Evolutionary conservation across 1,284 basidiomycete genomes (phyloP).

Genomic region (Thecaphora thlaspeos): DNA sequence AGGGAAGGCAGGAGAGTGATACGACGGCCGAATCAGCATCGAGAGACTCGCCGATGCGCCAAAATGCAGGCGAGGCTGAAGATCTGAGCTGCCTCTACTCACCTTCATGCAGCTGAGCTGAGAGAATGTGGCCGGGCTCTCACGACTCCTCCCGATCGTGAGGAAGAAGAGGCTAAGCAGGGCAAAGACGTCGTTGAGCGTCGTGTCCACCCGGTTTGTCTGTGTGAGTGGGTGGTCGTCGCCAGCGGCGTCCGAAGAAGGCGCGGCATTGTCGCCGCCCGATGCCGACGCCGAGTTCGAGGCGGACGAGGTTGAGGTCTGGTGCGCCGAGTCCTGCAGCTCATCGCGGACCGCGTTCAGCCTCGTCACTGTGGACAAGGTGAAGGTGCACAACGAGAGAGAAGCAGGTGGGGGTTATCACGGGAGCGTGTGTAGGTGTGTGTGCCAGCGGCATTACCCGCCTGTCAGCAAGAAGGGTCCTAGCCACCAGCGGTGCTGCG

Average conservation of each 20-base stretch:
- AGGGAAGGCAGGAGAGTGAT: background rate
- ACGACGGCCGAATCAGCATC: background rate
- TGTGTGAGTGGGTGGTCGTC: conserved; percentile 34
- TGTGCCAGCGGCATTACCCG: no score
- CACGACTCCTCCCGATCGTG: conserved; percentile 54
- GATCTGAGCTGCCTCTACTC: no score
- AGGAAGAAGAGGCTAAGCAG: conserved; percentile 57
- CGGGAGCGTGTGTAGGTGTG: no score
- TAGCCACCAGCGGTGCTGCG: no score
- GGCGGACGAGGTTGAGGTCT: conserved; percentile 14
- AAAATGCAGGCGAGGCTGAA: no score
- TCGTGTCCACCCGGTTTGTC: conserved; percentile 56
- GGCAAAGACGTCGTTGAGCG: conserved; percentile 56
- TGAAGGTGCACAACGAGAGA: background rate
- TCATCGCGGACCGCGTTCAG: conserved; percentile 84
- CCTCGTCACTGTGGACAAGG: conserved; percentile 69
- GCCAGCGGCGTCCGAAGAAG: conserved; percentile 5
- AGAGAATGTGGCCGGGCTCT: conserved; percentile 53
- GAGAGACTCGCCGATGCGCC: no score
- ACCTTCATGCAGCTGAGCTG: conserved; percentile 55
- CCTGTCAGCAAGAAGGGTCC: no score
- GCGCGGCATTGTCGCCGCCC: conserved; percentile 1
- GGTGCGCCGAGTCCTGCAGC: conserved; percentile 35
- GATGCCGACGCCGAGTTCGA: conserved; percentile 11
- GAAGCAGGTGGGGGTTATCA: no score